A percentile compares a stretch with the other conserved stretches of the same genome.
Evolutionary conservation across 495 filamentous ascomycete species (phyloP).

Genomic region (Podospora comata): DNA sequence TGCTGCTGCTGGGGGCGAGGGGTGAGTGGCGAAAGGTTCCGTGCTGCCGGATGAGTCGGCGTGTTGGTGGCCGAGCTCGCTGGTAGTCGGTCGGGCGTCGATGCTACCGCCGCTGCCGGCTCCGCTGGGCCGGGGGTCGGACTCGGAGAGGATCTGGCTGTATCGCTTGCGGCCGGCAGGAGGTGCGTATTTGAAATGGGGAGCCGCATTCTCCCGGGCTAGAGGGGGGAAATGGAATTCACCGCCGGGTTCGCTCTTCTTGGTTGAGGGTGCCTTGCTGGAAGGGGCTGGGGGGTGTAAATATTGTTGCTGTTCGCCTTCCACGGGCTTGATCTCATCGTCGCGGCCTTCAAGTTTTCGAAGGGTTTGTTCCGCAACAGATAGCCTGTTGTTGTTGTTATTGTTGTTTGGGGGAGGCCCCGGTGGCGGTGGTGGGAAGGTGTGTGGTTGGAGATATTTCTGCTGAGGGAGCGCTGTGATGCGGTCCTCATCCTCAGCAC

Average conservation of each 20-base stretch:
- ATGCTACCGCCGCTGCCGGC: constrained; percentile 24
- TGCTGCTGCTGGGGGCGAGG: constrained; percentile 1
- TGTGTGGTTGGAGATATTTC: constrained; percentile 54
- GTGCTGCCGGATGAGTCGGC: neutral
- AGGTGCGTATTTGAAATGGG: constrained; percentile 54
- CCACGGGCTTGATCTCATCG: constrained; percentile 19
- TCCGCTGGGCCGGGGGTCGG: constrained; percentile 29
- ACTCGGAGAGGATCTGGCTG: constrained; percentile 34
- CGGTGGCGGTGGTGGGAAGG: constrained; percentile 42
- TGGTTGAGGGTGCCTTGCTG: constrained; percentile 14
- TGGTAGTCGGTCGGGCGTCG: constrained; percentile 17
- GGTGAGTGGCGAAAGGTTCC: neutral
- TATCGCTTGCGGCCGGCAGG: constrained; percentile 41
- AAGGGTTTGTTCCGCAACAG: constrained; percentile 42
- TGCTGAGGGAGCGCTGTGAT: constrained; percentile 73
- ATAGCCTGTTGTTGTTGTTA: constrained; percentile 29
- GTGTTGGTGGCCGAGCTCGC: constrained; percentile 13
- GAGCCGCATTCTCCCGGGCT: constrained; percentile 34
- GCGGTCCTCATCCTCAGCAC: constrained; percentile 80
- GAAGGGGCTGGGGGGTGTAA: neutral
- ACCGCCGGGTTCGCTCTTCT: constrained; percentile 33
- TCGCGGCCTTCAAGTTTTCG: constrained; percentile 44
- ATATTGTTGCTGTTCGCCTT: constrained; percentile 1
- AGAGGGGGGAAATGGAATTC: constrained; percentile 56
- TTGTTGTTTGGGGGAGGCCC: constrained; percentile 42